Base-by-base conservation (phyloP, 192 early-diverging fungal species). In the Mortierella claussenii region DNA sequence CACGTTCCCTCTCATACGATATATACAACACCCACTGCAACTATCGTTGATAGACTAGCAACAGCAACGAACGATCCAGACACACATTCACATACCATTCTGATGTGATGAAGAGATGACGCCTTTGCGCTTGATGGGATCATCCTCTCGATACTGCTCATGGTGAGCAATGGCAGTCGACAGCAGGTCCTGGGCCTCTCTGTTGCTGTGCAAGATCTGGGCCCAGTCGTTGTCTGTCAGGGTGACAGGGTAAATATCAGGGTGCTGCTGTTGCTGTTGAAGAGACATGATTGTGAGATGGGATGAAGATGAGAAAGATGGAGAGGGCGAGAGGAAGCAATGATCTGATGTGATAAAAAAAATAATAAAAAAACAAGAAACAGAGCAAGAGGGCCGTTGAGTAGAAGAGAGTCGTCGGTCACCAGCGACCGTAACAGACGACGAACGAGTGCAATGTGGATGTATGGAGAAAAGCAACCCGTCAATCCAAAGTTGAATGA, bases 61-160 rank as follows among this genome's bases (percentile, higher is more conserved):
- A n/a, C n/a, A n/a, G n/a, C n/a, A n/a, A n/a, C n/a, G n/a, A n/a
- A n/a, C n/a, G n/a, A n/a, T 48, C 21, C 6, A 48, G 46, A 48
- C 46, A 15, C n/a, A 48, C 46, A 7, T 21, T 48, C n/a, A 23
- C n/a, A n/a, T n/a, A n/a, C n/a, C n/a, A n/a, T n/a, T n/a, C n/a
- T n/a, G n/a, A 36, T 27, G 47, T 30, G 37, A 51, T 48, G 37
- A 34, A 40, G 54, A 45, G n/a, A 65, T 48, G 53, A 46, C 80
- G 65, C 60, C 81, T 81, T 81, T 83, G 30, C 80, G 60, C 64
- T 83, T 83, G 28, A 66, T 51, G 44, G 71, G 68, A 28, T 83
- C 81, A 6, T 83, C 82, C 18, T 67, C 66, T 21, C 79, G 55
- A 33, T 73, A 81, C n/a, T 78, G 78, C 51, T 79, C 73, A 47